Percentiles rank a stretch among this genome's conserved stretches.
Evolutionary conservation across 192 early-diverging fungal species (phyloP).

Genomic region (Tieghemiomyces parasiticus): DNA sequence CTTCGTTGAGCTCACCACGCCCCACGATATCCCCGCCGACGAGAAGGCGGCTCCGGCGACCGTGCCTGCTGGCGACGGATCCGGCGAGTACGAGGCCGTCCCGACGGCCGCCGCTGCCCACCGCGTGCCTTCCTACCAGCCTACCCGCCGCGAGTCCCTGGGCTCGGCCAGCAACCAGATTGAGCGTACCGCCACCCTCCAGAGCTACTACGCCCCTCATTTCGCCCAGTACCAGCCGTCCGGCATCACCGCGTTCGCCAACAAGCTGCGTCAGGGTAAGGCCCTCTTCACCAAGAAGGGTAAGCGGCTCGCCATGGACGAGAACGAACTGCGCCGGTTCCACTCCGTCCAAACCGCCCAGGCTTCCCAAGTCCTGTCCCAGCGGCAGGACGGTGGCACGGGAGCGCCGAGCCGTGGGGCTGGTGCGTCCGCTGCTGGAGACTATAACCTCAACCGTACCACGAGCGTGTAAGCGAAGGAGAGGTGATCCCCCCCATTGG

Average conservation of each 20-base stretch:
- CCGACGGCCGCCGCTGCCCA: slow-evolving; percentile 18
- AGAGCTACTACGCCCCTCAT: slow-evolving; percentile 46
- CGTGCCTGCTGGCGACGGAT: background rate
- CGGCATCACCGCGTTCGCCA: slow-evolving; percentile 26
- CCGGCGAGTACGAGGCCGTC: slow-evolving; percentile 15
- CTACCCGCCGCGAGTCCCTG: slow-evolving; percentile 30
- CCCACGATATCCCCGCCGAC: background rate
- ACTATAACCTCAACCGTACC: slow-evolving; percentile 7
- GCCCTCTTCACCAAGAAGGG: slow-evolving; percentile 31
- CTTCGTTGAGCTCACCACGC: slow-evolving; percentile 9
- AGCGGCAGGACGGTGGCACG: background rate
- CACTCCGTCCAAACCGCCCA: slow-evolving; percentile 54
- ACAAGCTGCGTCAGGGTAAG: slow-evolving; percentile 25
- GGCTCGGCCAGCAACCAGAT: slow-evolving; percentile 32
- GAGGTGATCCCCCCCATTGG: too few species aligned
- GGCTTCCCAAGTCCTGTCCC: slow-evolving; percentile 29
- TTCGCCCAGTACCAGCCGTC: slow-evolving; percentile 31
- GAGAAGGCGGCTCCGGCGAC: background rate
- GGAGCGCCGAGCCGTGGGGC: background rate
- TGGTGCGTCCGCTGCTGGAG: too few species aligned
- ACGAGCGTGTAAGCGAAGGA: slow-evolving; percentile 10
- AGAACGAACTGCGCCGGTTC: slow-evolving; percentile 52
- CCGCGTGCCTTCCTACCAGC: slow-evolving; percentile 34
- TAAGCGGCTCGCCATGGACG: slow-evolving; percentile 41
- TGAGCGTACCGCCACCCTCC: slow-evolving; percentile 43